These are phyloP conservation scores for Phaeomoniella chlamydospora DNA, from an alignment of 2,329 filamentous ascomycete species.

Conservation along the genomic window DNA sequence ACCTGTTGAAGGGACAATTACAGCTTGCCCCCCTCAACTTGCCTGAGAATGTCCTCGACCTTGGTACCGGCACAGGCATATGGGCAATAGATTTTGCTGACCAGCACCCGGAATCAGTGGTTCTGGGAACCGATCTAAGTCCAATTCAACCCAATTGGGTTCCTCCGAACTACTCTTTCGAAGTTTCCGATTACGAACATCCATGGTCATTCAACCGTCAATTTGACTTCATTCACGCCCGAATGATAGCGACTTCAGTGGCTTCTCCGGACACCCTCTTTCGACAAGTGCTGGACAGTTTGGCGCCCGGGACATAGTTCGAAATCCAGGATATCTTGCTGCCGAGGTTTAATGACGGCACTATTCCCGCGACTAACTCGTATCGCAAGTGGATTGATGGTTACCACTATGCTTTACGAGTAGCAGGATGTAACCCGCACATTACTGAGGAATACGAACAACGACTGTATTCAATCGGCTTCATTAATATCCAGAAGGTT, in stretches of 20 bases:
- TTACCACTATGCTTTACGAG: too few relatives aligned
- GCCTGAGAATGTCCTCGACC: constrained; percentile 20
- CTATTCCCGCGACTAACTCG: too few relatives aligned
- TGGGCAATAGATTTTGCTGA: constrained; percentile 28
- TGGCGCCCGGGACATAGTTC: constrained; percentile 27
- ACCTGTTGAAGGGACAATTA: constrained; percentile 12
- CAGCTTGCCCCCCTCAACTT: constrained; percentile 11
- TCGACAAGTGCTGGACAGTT: constrained; percentile 29
- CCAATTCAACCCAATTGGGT: constrained; percentile 27
- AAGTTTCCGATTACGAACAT: constrained; percentile 43
- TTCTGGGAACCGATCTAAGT: constrained; percentile 22
- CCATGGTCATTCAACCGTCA: constrained; percentile 41
- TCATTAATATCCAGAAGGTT: constrained; percentile 10
- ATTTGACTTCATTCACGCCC: constrained; percentile 35
- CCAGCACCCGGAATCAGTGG: constrained; percentile 18
- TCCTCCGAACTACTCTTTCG: constrained; percentile 40
- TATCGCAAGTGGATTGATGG: too few relatives aligned
- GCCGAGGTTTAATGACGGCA: too few relatives aligned
- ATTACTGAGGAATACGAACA: too few relatives aligned
- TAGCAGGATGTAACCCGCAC: too few relatives aligned
- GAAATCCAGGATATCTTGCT: constrained; percentile 24
- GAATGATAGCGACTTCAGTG: constrained; percentile 3
- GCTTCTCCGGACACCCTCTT: constrained; percentile 4
- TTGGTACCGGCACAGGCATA: constrained; percentile 27
- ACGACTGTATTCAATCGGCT: too few relatives aligned